phyloP scores from a whole-genome alignment of 192 early-diverging fungal species.

The Linderina pennispora region DNA sequence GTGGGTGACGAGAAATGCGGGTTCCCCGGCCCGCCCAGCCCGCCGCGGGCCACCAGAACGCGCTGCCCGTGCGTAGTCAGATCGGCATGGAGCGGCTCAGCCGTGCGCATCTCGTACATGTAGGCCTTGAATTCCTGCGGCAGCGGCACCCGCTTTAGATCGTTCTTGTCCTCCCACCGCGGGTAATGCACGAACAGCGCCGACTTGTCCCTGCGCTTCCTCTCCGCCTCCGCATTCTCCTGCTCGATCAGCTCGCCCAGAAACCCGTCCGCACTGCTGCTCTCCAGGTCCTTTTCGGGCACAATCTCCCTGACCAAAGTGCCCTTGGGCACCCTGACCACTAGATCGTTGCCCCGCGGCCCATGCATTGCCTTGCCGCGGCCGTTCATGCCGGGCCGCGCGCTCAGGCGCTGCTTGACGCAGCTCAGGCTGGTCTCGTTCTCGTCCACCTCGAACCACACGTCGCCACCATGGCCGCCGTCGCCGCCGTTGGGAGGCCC shows the following conservation, averaged over 20 bases:
- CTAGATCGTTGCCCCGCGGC: conserved; percentile 59
- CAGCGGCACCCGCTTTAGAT: conserved; percentile 10
- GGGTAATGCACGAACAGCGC: conserved; percentile 45
- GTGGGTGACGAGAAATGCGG: conserved; percentile 60
- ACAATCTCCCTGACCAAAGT: conserved; percentile 73
- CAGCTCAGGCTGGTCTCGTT: conserved; percentile 78
- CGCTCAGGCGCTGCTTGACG: conserved; percentile 56
- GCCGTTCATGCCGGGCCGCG: conserved; percentile 64
- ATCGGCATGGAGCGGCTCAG: conserved; percentile 45
- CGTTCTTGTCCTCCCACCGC: conserved; percentile 43
- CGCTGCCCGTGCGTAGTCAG: conserved; percentile 49
- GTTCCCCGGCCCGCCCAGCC: conserved; percentile 71
- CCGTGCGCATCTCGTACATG: conserved; percentile 3
- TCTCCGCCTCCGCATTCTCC: not conserved
- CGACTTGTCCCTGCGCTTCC: conserved; percentile 3
- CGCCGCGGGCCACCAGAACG: conserved; percentile 56
- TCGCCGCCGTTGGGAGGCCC: conserved; percentile 91
- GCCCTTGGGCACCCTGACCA: conserved; percentile 82
- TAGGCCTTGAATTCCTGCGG: conserved; percentile 24
- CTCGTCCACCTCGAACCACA: conserved; percentile 65
- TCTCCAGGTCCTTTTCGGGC: conserved; percentile 1
- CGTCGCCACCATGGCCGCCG: conserved; percentile 82
- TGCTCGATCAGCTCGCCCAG: conserved; percentile 14
- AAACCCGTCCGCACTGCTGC: conserved; percentile 40
- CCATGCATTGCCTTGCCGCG: conserved; percentile 77